Evolutionary conservation across 1,139 yeast genomes (phyloP).

Genomic region (Hansenula sp.): DNA sequence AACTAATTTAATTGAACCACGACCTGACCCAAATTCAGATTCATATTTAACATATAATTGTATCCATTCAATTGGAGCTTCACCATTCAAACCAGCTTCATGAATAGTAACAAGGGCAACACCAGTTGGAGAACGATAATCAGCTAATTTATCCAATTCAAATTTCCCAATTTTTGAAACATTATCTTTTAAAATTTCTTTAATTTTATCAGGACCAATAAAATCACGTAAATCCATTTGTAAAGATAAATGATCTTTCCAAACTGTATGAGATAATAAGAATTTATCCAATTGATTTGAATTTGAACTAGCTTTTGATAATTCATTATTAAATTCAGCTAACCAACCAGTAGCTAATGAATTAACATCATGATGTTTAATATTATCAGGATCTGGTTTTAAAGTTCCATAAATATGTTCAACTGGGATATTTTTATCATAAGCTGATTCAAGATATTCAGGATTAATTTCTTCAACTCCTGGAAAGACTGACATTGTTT

Average conservation of each 20-base stretch:
- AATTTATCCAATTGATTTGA: constrained; percentile 20
- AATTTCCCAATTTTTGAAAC: constrained; percentile 24
- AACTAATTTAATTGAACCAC: constrained; percentile 30
- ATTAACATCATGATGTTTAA: constrained; percentile 22
- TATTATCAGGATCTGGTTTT: constrained; percentile 24
- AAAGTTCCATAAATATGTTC: constrained; percentile 27
- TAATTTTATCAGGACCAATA: constrained; percentile 28
- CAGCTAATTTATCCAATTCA: constrained; percentile 26
- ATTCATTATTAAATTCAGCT: constrained; percentile 23
- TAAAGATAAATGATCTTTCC: constrained; percentile 34
- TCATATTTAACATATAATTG: constrained; percentile 29
- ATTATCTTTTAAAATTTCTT: constrained; percentile 9
- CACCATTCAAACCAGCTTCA: constrained; percentile 20
- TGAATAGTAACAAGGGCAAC: constrained; percentile 25
- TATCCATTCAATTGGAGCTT: constrained; percentile 31
- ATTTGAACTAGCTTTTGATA: constrained; percentile 9
- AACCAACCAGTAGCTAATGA: constrained; percentile 27
- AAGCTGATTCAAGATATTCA: constrained; percentile 24
- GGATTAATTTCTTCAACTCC: constrained; percentile 25
- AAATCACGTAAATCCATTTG: constrained; percentile 30
- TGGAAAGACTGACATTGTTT: constrained; percentile 16
- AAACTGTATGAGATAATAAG: constrained; percentile 27
- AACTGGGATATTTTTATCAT: constrained; percentile 26
- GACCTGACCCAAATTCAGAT: constrained; percentile 30
- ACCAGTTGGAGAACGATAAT: constrained; percentile 27